These are phyloP conservation scores for Talaromyces sp. DNA, from an alignment of 2,329 filamentous ascomycete genomes.

Conservation along the genomic window DNA sequence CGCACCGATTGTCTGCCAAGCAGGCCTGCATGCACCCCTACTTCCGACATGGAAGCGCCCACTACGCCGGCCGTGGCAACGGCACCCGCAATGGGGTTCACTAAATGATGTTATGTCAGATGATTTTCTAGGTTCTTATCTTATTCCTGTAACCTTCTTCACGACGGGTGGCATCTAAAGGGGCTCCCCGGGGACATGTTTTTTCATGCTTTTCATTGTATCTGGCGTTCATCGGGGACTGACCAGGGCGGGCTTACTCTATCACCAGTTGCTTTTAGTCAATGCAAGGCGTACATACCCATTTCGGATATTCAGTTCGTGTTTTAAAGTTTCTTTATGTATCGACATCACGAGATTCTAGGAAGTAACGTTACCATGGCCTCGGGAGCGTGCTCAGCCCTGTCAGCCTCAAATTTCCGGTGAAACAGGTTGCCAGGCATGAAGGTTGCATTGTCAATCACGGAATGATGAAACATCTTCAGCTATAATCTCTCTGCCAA, in stretches of 20 bases:
- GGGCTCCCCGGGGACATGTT: slow-evolving; percentile 10
- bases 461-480: neutral
- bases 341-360: neutral
- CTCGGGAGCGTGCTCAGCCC: slow-evolving; percentile 1
- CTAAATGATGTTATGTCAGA: slow-evolving; percentile 28
- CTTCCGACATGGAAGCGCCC: slow-evolving; percentile 61
- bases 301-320: slow-evolving; percentile 6
- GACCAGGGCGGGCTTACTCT: slow-evolving; percentile 36
- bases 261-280: slow-evolving; percentile 32
- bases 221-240: slow-evolving; percentile 36
- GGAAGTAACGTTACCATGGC: neutral
- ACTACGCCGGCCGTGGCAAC: slow-evolving; percentile 49
- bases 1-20: slow-evolving; percentile 85
- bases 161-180: slow-evolving; percentile 8
- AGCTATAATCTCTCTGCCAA: neutral
- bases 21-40: slow-evolving; percentile 83
- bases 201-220: slow-evolving; percentile 29
- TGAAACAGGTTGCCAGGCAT: neutral
- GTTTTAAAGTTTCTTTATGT: neutral
- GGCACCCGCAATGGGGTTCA: slow-evolving; percentile 41
- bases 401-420: neutral
- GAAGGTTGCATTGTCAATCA: neutral
- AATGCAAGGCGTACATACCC: slow-evolving; percentile 34
- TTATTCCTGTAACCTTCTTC: slow-evolving; percentile 23
- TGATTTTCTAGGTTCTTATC: slow-evolving; percentile 12